phyloP scores from a whole-genome alignment of 257 asterid genomes.

The Capsicum chinense region DNA sequence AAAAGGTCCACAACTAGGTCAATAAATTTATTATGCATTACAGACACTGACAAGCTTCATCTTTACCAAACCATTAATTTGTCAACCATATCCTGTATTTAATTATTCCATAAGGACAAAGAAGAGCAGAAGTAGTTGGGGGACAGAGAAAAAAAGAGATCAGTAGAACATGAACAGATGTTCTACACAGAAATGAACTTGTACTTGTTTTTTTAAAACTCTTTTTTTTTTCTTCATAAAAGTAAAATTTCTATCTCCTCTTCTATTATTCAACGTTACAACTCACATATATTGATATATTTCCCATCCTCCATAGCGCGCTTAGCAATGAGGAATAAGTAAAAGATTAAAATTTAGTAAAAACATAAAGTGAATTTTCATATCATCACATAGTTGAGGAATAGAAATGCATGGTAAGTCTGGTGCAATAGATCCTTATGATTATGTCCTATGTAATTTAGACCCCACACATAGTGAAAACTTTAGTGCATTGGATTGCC shows the following conservation, averaged over 20 bases:
- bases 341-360: neutral
- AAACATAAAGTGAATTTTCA: neutral
- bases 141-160: neutral
- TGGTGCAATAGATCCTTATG: no score
- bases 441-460: no score
- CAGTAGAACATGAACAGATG: neutral
- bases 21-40: neutral
- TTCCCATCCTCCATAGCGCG: neutral
- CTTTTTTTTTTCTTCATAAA: neutral
- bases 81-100: neutral
- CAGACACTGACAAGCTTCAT: neutral
- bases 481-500: no score
- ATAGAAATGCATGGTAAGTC: no score
- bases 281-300: neutral
- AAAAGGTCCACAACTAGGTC: neutral
- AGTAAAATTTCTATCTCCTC: neutral
- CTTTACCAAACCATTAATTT: slow-evolving; percentile 13
- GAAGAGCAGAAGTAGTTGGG: neutral
- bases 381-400: neutral
- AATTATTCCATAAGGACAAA: neutral
- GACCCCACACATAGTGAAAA: no score
- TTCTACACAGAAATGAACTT: neutral
- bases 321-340: neutral
- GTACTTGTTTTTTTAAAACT: neutral
- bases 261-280: neutral